A percentile compares a stretch with the other conserved stretches of the same genome.
Conservation (phyloP, 1,284 basidiomycete species). For the Cronartium ribicola region DNA sequence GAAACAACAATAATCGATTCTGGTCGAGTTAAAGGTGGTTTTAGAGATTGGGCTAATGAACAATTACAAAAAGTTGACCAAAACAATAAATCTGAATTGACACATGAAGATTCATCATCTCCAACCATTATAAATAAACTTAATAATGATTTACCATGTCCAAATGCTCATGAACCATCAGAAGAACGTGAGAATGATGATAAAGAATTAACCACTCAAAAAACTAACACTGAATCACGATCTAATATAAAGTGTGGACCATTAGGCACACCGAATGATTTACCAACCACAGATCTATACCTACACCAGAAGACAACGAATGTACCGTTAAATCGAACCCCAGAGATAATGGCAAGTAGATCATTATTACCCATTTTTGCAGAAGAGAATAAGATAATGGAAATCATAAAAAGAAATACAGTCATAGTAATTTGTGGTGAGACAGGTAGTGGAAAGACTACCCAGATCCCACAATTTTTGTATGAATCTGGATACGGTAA, state of each 20-base stretch:
- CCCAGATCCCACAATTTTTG: conserved; percentile 89
- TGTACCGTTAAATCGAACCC: conserved; percentile 65
- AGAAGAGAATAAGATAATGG: conserved; percentile 92
- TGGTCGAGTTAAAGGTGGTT: conserved; percentile 34
- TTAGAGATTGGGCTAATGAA: conserved; percentile 42
- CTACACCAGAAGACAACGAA: conserved; percentile 53
- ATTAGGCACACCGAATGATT: conserved; percentile 26
- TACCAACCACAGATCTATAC: conserved; percentile 42
- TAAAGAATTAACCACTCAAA: background rate
- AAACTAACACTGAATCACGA: background rate
- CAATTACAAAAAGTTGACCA: conserved; percentile 25
- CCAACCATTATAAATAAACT: background rate
- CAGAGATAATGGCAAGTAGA: conserved; percentile 71
- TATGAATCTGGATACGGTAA: conserved; percentile 94
- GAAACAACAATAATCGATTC: background rate
- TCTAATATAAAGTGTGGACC: conserved; percentile 31
- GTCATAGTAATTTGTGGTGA: conserved; percentile 71
- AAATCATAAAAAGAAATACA: conserved; percentile 78
- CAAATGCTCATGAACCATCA: too few species aligned
- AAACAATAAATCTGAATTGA: background rate
- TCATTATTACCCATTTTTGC: conserved; percentile 80
- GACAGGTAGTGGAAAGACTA: conserved; percentile 97
- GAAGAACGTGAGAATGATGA: too few species aligned
- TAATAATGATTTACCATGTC: background rate
- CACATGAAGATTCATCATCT: background rate